Evolutionary conservation across 176 grass and related monocot species (phyloP).

Genomic region (Bromus sterilis): DNA sequence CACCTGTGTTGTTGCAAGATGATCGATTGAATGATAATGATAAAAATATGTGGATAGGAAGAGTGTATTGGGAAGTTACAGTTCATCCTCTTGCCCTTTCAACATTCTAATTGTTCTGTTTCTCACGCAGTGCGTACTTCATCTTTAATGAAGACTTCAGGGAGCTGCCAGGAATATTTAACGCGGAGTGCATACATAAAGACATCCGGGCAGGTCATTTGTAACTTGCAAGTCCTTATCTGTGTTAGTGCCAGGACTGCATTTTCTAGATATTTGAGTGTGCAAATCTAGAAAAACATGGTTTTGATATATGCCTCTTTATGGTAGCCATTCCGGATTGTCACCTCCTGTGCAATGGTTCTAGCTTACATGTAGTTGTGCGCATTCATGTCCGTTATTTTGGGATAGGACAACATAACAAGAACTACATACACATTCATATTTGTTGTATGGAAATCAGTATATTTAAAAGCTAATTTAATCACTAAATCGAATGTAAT

Average conservation of each 20-base stretch:
- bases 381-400: no score
- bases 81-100: neutral
- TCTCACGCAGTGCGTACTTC: conserved; percentile 73
- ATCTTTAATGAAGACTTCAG: conserved; percentile 96
- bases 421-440: no score
- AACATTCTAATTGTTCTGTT: neutral
- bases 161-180: conserved; percentile 86
- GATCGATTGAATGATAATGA: no score
- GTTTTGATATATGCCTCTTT: neutral
- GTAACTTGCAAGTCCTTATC: conserved; percentile 27
- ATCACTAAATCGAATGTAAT: no score
- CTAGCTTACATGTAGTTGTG: no score
- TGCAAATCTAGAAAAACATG: neutral
- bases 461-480: no score
- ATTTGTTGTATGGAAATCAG: no score
- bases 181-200: conserved; percentile 77
- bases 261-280: neutral
- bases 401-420: no score
- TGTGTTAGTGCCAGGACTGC: neutral
- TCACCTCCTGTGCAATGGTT: neutral
- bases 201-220: conserved; percentile 80
- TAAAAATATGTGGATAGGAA: neutral
- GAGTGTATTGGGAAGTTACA: neutral
- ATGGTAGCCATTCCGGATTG: neutral
- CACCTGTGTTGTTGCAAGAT: no score